Base-by-base conservation (phyloP, 2,329 filamentous ascomycete species). In the Claviceps cyperi region DNA sequence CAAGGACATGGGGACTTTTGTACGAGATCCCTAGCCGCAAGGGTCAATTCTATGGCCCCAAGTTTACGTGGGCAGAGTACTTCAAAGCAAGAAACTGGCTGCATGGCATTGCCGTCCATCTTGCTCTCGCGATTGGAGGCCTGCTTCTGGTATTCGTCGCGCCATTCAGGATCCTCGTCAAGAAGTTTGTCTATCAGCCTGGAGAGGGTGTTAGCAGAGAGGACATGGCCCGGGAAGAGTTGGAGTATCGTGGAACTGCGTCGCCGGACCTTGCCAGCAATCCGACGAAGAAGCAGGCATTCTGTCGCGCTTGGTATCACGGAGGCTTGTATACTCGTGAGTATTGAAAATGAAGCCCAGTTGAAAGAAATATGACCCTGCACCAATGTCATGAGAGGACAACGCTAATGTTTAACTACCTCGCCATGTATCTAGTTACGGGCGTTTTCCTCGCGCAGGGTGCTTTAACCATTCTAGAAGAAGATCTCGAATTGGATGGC, bases 271-370 rank as follows among this genome's bases (percentile, higher is more conserved):
- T 51, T 24, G 62, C 60, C 3, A 67, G 73, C n/a, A 56, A 58
- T 59, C 62, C 48, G 4, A 58, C 45, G 4, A 60, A 60, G 14
- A 69, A 78, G 64, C 70, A 74, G 57, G 81, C 77, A 0, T 74
- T 72, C 47, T 75, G 72, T 48, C 73, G 72, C 48, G 73, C 78
- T 40, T 69, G 71, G 56, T 80, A 72, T 55, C 64, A 72, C 4
- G 83, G 84, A 3, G 76, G 76, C 57, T 70, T 80, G 60, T 91
- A 90, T 62, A 66, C 69, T n/a, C 65, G 78, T 83, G 62, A 75
- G 79, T 66, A 43, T 17, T 32, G 48, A 49, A 8, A 6, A 19
- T 36, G 7, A 22, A 35, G 15, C 13, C n/a, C 24, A 11, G 3
- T 6, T 48, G 9, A 9, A 40, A 22, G 15, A 11, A 32, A 32